Percentiles rank a stretch among this genome's conserved stretches.
These are phyloP conservation scores for Salix udensis DNA, from an alignment of 345 rosid species.

Conservation along the genomic window DNA sequence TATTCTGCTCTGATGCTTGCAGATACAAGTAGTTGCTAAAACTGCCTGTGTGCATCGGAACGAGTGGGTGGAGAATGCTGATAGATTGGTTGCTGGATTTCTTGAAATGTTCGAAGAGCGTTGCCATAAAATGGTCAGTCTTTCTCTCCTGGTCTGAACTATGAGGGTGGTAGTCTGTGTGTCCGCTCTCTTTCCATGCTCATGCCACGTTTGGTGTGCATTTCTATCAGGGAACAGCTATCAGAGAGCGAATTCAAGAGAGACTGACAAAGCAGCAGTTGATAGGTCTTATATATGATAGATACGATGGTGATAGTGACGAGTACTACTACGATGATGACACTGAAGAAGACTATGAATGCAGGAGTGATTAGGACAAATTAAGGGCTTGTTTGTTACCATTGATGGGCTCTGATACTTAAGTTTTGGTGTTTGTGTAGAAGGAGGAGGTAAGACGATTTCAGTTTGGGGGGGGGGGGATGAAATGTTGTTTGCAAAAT, in stretches of 20 bases:
- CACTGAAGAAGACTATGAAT: constrained; percentile 15
- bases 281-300: constrained; percentile 30
- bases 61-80: constrained; percentile 64
- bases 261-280: constrained; percentile 41
- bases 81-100: constrained; percentile 62
- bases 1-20: constrained; percentile 4
- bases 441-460: background rate
- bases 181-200: background rate
- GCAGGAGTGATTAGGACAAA: constrained; percentile 15
- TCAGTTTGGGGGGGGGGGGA: background rate
- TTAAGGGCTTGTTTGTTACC: background rate
- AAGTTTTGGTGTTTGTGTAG: background rate
- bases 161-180: background rate
- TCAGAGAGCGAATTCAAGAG: constrained; percentile 59
- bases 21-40: constrained; percentile 67
- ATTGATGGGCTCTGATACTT: background rate
- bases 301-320: constrained; percentile 27
- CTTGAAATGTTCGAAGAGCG: constrained; percentile 73
- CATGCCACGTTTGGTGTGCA: background rate
- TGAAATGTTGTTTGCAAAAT: background rate
- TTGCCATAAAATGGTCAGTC: constrained; percentile 58
- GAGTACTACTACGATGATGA: constrained; percentile 31
- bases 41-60: constrained; percentile 54
- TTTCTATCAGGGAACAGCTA: constrained; percentile 48
- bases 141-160: background rate